Conservation (phyloP, 2,329 filamentous ascomycete genomes). For the Aspergillus pseudoglaucus region DNA sequence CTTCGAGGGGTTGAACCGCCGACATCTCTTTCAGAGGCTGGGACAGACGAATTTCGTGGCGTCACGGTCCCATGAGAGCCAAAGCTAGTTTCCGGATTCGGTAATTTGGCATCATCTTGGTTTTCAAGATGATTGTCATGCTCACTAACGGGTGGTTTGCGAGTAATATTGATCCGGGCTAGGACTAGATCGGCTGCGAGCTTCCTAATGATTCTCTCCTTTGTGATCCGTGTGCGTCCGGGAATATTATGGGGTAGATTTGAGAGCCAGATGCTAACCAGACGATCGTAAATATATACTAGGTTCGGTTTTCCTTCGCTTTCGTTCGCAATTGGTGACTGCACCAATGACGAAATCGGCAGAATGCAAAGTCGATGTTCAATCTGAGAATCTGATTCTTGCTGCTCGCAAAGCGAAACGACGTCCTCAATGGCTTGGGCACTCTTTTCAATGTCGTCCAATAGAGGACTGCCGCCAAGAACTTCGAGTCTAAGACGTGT, state of each 20-base stretch:
- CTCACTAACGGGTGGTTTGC: conserved; percentile 2
- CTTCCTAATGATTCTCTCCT: conserved; percentile 32
- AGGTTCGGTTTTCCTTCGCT: conserved; percentile 13
- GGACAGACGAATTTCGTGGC: neutral
- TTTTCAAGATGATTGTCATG: neutral
- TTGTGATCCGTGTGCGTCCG: conserved; percentile 30
- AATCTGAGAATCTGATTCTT: conserved; percentile 2
- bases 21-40: neutral
- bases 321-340: conserved; percentile 3
- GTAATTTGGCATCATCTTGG: neutral
- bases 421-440: conserved; percentile 23
- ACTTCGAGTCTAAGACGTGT: conserved; percentile 27
- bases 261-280: conserved; percentile 33
- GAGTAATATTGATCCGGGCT: conserved; percentile 22
- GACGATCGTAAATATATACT: conserved; percentile 26
- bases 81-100: neutral
- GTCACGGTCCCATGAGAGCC: neutral
- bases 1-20: neutral
- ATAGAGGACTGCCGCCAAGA: conserved; percentile 15
- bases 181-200: conserved; percentile 32
- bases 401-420: conserved; percentile 10
- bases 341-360: conserved; percentile 9
- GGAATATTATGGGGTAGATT: conserved; percentile 27
- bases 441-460: conserved; percentile 33
- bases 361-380: conserved; percentile 15